phyloP scores from a whole-genome alignment of 2,329 filamentous ascomycete species.

The Penicillium vulpinum region DNA sequence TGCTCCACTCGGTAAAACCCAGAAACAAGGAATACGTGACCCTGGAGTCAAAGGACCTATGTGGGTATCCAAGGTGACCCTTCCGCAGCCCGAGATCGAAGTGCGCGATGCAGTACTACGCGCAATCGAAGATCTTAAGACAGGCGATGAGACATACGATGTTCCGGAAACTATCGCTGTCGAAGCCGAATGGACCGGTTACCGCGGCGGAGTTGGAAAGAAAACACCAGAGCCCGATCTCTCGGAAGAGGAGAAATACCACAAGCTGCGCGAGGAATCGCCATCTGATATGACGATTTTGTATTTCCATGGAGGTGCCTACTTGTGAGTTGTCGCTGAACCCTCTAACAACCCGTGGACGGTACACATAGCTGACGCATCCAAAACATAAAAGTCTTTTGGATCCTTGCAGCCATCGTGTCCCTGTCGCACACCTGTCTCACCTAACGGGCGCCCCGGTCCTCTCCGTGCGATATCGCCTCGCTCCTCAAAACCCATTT shows the following conservation, averaged over 20 bases:
- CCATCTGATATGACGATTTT: conserved; percentile 45
- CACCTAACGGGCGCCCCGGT: conserved; percentile 42
- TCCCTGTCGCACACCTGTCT: conserved; percentile 39
- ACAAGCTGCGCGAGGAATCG: conserved; percentile 40
- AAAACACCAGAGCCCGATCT: conserved; percentile 42
- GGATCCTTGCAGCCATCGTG: conserved; percentile 47
- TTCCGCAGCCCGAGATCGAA: conserved; percentile 57
- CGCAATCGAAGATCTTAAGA: conserved; percentile 42
- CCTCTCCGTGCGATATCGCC: conserved; percentile 49
- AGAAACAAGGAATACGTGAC: conserved; percentile 63
- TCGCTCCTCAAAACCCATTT: conserved; percentile 51
- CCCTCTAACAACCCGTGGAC: neutral
- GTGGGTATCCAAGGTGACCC: conserved; percentile 73
- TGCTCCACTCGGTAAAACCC: conserved; percentile 60
- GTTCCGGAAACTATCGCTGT: conserved; percentile 39
- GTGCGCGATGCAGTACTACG: conserved; percentile 40
- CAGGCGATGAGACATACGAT: conserved; percentile 41
- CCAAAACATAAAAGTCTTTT: conserved; percentile 36
- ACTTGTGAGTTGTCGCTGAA: conserved; percentile 38
- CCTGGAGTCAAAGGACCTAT: conserved; percentile 72
- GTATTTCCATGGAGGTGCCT: conserved; percentile 51
- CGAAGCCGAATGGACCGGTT: conserved; percentile 50
- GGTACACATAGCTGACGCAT: neutral
- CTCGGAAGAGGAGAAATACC: conserved; percentile 47
- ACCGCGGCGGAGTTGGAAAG: conserved; percentile 41